Evolutionary conservation across 1,284 basidiomycete genomes (phyloP).

Genomic region (Quambalaria eucalypti): DNA sequence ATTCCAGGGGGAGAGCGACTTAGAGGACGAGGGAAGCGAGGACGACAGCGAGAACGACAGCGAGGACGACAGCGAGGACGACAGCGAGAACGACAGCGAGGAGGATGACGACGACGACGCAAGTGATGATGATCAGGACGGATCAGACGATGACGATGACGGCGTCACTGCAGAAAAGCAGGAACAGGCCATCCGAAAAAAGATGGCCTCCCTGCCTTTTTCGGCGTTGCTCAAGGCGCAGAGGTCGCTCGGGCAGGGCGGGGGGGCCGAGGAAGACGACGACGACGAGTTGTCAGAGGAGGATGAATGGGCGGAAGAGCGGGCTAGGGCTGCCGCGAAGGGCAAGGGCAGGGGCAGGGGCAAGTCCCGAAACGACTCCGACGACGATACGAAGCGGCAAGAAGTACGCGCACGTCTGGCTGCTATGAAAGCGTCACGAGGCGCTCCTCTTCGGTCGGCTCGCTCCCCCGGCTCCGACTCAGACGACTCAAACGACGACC

Average conservation of each 20-base stretch:
- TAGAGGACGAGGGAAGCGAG: conserved; percentile 53
- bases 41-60: conserved; percentile 49
- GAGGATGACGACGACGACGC: background rate
- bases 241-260: conserved; percentile 51
- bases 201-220: conserved; percentile 28
- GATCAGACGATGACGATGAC: background rate
- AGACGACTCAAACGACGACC: background rate
- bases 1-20: conserved; percentile 47
- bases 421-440: no score
- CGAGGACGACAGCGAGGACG: conserved; percentile 12
- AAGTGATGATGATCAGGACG: conserved; percentile 9
- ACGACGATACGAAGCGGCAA: conserved; percentile 13
- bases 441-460: no score
- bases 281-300: conserved; percentile 21
- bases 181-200: background rate
- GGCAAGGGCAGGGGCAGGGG: background rate
- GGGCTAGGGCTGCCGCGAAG: conserved; percentile 5
- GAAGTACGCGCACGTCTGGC: conserved; percentile 17
- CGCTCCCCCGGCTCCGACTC: conserved; percentile 6
- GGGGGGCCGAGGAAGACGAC: conserved; percentile 14
- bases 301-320: conserved; percentile 27
- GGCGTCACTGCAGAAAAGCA: conserved; percentile 10
- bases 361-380: background rate
- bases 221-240: conserved; percentile 60
- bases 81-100: conserved; percentile 6